Evolutionary conservation across 2,329 filamentous ascomycete species (phyloP).

Genomic region (Fusarium sp.): DNA sequence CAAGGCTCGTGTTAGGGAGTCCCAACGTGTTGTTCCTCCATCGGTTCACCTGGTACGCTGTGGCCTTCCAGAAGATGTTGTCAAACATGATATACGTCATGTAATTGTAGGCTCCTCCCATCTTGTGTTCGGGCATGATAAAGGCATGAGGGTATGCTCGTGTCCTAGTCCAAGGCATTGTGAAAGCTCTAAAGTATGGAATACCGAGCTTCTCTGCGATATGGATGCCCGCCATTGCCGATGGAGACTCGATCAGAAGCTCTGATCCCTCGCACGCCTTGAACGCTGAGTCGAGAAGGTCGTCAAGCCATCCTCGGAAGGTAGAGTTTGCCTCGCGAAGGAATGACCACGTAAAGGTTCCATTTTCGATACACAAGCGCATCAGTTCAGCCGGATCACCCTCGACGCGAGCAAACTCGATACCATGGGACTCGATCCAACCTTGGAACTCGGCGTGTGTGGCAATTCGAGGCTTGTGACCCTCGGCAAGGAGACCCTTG

Average conservation of each 20-base stretch:
- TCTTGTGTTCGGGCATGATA: constrained; percentile 89
- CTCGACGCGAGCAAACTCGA: constrained; percentile 88
- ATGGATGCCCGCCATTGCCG: constrained; percentile 97
- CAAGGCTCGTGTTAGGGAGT: constrained; percentile 82
- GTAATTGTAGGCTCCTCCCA: constrained; percentile 95
- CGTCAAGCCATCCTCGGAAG: constrained; percentile 95
- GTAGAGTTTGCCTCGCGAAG: constrained; percentile 86
- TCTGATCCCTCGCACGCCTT: constrained; percentile 86
- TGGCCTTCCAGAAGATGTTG: constrained; percentile 95
- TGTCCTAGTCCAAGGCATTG: constrained; percentile 98
- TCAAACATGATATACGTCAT: constrained; percentile 97
- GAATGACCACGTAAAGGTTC: constrained; percentile 95
- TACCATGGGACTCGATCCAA: constrained; percentile 93
- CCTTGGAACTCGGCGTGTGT: constrained; percentile 90
- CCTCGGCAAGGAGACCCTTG: constrained; percentile 88
- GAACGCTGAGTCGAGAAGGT: constrained; percentile 85
- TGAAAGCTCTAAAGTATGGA: constrained; percentile 96
- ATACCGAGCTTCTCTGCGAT: constrained; percentile 93
- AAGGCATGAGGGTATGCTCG: constrained; percentile 97
- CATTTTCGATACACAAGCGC: constrained; percentile 95
- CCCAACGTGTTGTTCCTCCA: constrained; percentile 88
- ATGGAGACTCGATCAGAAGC: constrained; percentile 92
- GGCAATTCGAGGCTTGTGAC: constrained; percentile 87
- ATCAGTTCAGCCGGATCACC: constrained; percentile 95
- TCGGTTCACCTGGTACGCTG: constrained; percentile 87